Evolutionary conservation across 768 basidiomycete species (phyloP), one percentile per base, ranked within the genome.

Genomic region (Tulasnella sp.): DNA sequence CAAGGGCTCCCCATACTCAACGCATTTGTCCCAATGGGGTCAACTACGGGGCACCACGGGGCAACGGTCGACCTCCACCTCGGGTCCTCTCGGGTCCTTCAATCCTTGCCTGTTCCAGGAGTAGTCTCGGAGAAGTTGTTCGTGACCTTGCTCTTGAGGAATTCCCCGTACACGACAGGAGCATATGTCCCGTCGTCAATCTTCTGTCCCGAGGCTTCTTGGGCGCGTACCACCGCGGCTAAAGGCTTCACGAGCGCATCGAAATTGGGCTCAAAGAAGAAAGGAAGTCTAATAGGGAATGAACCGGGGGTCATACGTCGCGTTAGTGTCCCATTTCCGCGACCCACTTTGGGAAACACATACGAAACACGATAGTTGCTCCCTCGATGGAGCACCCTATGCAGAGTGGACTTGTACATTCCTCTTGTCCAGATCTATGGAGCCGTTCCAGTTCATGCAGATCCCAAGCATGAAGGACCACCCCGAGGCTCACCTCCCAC

Each of bases 211-310:
- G 73, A 32, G 9, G 26, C 67, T 5, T 70, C 77, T 46, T 70
- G 86, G 13, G 88, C 81, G 44, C 90, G 88, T 37, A 87, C 81
- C 0, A 90, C 90, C 7, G 90, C 90, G 5, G 86, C 85, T 7
- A 96, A 85, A 0, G 94, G 92, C 80, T 87, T 84, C 70, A 98
- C 85, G 1, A 85, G 78, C 0, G 95, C 92, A 79, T 90, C 86
- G 81, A 94, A 95, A 78, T 93, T 94, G 0, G 96, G 95, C 83
- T 97, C 96, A 80, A 93, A 97, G 87, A 98, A 98, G 85, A 97
- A 97, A 0, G 96, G 96, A 26, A 96, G 88, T 11, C 93, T 94
- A 77, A 9, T 70, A 40, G 23, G 35, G 61, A 37, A 26, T 35
- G 10, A 72, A n/a, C n/a, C n/a, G n/a, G 32, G 39, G 0, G 37